phyloP scores from a whole-genome alignment of 2,329 filamentous ascomycete genomes.

The Pestalotiopsis sp. region DNA sequence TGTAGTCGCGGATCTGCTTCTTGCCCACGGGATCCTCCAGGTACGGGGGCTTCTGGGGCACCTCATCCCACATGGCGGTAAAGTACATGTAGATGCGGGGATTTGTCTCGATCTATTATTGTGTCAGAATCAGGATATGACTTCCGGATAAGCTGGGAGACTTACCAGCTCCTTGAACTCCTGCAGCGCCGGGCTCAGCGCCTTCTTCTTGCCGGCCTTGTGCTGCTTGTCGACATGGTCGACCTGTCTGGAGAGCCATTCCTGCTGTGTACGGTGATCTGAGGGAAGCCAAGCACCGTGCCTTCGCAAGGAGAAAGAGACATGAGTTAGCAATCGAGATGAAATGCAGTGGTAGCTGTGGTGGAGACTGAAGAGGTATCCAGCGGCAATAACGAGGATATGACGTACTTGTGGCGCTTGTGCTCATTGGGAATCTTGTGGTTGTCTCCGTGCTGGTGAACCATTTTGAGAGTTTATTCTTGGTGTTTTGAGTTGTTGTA shows the following conservation, averaged over 20 bases:
- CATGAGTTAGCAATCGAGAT: neutral
- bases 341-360: neutral
- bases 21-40: conserved; percentile 62
- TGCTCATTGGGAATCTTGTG: conserved; percentile 54
- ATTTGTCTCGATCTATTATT: conserved; percentile 57
- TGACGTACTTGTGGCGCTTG: conserved; percentile 46
- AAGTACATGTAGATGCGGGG: conserved; percentile 69
- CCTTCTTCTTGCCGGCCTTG: conserved; percentile 37
- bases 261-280: conserved; percentile 58
- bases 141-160: neutral
- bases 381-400: neutral
- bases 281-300: conserved; percentile 64
- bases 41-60: conserved; percentile 65
- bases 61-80: conserved; percentile 68
- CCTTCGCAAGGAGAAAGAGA: conserved; percentile 4
- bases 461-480: conserved; percentile 39
- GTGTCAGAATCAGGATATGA: no score
- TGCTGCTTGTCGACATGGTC: conserved; percentile 53
- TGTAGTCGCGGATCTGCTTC: conserved; percentile 64
- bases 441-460: conserved; percentile 52
- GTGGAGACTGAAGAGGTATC: neutral
- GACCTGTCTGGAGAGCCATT: conserved; percentile 63
- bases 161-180: conserved; percentile 62
- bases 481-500: neutral
- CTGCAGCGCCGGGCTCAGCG: conserved; percentile 59